Percentiles rank a stretch among this genome's conserved stretches.
These are phyloP conservation scores for Dioszegia hungarica DNA, from an alignment of 768 basidiomycete genomes.

Conservation along the genomic window DNA sequence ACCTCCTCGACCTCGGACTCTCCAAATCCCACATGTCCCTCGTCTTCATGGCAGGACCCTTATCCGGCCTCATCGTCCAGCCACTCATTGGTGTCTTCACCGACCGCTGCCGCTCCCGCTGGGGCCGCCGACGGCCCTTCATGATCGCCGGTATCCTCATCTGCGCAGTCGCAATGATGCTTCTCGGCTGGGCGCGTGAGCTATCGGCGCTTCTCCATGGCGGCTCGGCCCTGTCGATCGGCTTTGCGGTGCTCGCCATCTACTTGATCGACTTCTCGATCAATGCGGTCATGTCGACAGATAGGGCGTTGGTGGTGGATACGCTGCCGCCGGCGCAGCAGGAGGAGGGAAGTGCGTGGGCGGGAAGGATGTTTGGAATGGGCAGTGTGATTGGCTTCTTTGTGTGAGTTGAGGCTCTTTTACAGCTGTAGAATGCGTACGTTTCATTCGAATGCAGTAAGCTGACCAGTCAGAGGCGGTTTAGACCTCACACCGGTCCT, in stretches of 20 bases:
- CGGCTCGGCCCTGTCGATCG: constrained; percentile 58
- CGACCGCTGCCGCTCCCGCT: constrained; percentile 75
- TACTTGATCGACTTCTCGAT: constrained; percentile 62
- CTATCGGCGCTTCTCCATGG: constrained; percentile 56
- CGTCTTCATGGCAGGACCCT: constrained; percentile 86
- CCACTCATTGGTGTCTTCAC: constrained; percentile 77
- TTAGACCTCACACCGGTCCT: constrained; percentile 66
- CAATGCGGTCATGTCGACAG: constrained; percentile 73
- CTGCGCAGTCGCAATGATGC: constrained; percentile 66
- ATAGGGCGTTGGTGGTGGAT: constrained; percentile 86
- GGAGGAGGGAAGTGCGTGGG: constrained; percentile 88
- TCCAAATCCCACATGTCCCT: constrained; percentile 80
- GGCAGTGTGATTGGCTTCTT: constrained; percentile 85
- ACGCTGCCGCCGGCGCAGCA: constrained; percentile 69
- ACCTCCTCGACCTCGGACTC: constrained; percentile 80
- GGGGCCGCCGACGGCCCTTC: constrained; percentile 79
- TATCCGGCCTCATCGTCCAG: constrained; percentile 85
- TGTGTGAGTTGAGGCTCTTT: constrained; percentile 58
- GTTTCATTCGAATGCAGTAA: too few species aligned
- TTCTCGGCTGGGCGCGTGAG: constrained; percentile 74
- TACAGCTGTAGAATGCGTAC: too few species aligned
- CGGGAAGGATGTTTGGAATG: constrained; percentile 81
- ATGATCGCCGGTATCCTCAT: constrained; percentile 69
- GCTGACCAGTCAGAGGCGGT: constrained; percentile 62
- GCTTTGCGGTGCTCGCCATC: constrained; percentile 68